Evolutionary conservation across 495 filamentous ascomycete genomes (phyloP).

Genomic region (Xylaria bambusicola): DNA sequence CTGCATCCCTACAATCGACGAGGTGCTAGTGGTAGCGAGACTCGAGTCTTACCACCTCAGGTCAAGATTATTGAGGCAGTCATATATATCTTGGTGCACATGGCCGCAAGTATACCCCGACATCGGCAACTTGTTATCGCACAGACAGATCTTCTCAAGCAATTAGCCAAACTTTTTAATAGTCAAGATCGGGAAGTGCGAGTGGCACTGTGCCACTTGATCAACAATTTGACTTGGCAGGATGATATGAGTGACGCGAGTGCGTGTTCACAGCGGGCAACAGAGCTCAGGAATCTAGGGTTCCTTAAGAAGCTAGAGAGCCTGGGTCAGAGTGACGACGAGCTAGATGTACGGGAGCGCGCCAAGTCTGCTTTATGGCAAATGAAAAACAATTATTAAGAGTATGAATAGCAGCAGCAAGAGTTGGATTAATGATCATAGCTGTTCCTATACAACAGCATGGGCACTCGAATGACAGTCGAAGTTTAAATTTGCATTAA

Average conservation of each 20-base stretch:
- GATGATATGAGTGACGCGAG: conserved; percentile 68
- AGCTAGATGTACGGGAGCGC: conserved; percentile 79
- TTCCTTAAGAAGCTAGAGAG: conserved; percentile 65
- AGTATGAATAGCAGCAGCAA: not conserved
- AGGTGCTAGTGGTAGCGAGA: conserved; percentile 29
- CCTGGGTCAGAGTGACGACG: conserved; percentile 66
- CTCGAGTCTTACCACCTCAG: conserved; percentile 57
- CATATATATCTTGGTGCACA: conserved; percentile 77
- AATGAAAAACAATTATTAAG: conserved; percentile 46
- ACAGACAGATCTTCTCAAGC: conserved; percentile 56
- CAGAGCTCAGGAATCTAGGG: conserved; percentile 69
- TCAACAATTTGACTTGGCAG: conserved; percentile 78
- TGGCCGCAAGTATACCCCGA: conserved; percentile 74
- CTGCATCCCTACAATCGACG: conserved; percentile 47
- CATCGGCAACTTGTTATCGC: conserved; percentile 68
- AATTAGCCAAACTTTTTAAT: conserved; percentile 72
- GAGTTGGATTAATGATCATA: conserved; percentile 7
- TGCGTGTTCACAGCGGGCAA: conserved; percentile 63
- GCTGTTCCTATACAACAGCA: conserved; percentile 5
- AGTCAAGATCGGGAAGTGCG: conserved; percentile 72
- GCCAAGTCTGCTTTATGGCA: conserved; percentile 77
- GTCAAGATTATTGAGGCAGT: conserved; percentile 74
- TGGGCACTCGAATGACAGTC: conserved; percentile 7
- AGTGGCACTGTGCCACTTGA: conserved; percentile 72
- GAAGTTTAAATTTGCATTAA: conserved; percentile 12